Conservation (phyloP, 768 basidiomycete species). For the Phanerochaete carnosa region DNA sequence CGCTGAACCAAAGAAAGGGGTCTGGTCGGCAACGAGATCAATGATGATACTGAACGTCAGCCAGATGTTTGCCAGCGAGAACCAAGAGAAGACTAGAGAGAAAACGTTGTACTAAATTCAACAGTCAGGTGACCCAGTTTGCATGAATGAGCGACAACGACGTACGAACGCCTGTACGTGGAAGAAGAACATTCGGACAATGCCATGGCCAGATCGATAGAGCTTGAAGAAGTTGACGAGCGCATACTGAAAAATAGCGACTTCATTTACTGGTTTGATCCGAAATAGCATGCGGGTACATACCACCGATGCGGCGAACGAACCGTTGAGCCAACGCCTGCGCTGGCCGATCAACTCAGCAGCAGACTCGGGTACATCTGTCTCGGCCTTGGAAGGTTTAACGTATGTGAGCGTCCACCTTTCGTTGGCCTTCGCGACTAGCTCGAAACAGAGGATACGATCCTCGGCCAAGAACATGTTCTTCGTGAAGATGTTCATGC, state of each 20-base stretch:
- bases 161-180: constrained; percentile 87
- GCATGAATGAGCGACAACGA: constrained; percentile 9
- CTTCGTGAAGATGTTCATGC: constrained; percentile 97
- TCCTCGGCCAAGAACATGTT: constrained; percentile 92
- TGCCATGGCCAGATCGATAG: constrained; percentile 82
- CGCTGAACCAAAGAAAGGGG: constrained; percentile 66
- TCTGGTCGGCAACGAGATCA: constrained; percentile 65
- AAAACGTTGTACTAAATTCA: constrained; percentile 75
- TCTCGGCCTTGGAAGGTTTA: constrained; percentile 94
- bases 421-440: constrained; percentile 87
- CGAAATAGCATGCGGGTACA: constrained; percentile 32
- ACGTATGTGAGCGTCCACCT: constrained; percentile 90
- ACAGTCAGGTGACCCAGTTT: background rate
- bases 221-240: constrained; percentile 91
- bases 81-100: constrained; percentile 88
- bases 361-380: constrained; percentile 93
- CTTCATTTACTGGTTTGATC: constrained; percentile 30
- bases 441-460: constrained; percentile 96
- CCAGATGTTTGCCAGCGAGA: constrained; percentile 90
- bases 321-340: constrained; percentile 95
- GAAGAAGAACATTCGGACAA: constrained; percentile 95
- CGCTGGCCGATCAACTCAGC: constrained; percentile 93
- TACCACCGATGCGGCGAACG: constrained; percentile 81
- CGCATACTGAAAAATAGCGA: constrained; percentile 47
- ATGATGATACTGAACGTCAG: constrained; percentile 96